A percentile compares a stretch with the other conserved stretches of the same genome.
Evolutionary conservation across 768 basidiomycete species (phyloP).

Genomic region (Amanita rimosa): DNA sequence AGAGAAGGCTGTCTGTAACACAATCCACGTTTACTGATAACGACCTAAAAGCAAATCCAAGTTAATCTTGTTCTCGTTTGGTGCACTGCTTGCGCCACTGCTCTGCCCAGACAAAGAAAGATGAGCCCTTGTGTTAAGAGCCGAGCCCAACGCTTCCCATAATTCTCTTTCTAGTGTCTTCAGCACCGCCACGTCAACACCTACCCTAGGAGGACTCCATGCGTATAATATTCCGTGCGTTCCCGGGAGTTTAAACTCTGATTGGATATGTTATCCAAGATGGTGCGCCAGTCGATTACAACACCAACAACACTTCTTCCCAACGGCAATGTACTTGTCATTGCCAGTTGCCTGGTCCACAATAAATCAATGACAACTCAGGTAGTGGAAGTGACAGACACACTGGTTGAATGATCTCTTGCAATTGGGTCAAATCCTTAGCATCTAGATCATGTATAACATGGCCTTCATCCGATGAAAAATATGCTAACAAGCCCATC

Average conservation of each 20-base stretch:
- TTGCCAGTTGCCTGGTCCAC: neutral
- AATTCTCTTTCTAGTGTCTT: neutral
- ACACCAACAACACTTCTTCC: neutral
- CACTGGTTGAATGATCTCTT: no score
- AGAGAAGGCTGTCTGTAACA: no score
- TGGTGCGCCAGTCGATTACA: neutral
- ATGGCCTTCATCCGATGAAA: neutral
- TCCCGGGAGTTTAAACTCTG: neutral
- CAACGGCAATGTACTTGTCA: neutral
- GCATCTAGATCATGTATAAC: neutral
- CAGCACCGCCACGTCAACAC: neutral
- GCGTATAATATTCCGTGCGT: neutral
- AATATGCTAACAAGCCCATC: neutral
- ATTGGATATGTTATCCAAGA: neutral
- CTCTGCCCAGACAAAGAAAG: neutral
- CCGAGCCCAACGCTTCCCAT: neutral
- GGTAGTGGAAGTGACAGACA: no score
- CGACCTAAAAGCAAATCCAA: no score
- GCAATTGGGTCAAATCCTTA: no score
- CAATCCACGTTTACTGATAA: no score
- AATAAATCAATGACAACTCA: neutral
- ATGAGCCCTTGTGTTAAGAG: neutral
- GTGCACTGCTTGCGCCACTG: no score
- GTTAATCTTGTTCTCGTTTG: no score
- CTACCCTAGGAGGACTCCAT: neutral